Base-by-base conservation (phyloP, 2,329 filamentous ascomycete genomes). In the Cadophora malorum region DNA sequence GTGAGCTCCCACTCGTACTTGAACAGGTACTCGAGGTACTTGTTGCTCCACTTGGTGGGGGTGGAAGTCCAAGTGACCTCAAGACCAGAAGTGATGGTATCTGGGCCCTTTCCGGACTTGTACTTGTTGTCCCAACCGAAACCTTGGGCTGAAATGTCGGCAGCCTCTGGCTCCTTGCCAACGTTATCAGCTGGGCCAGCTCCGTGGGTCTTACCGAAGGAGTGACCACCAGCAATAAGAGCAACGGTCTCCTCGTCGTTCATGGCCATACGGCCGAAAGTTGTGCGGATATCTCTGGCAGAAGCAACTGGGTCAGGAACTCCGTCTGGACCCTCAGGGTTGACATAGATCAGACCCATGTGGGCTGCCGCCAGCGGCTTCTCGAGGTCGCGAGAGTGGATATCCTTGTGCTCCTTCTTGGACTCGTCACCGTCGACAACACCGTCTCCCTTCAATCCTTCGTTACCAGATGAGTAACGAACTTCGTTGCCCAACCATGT, bases 301-400 rank as follows among this genome's bases (percentile, higher is more conserved):
- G 91, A 85, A 16, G 89, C 89, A 50, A 89, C 79, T 23, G 90
- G 89, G 76, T 94, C 90, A 3, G 90, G 89, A 65, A 86, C 85
- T 69, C 88, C 90, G 73, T 93, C 88, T 33, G 91, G 91, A 8
- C 91, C 91, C 79, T 93, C 90, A 2, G 91, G 91, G 81, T 94
- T 93, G 69, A 93, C 91, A 78, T 94, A 94, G 78, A 94, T 94
- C 74, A 94, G 81, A 76, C 91, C 91, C 88, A 92, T 91, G 80
- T 91, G 87, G 35, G 88, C 83, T 53, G 91, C 88, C 8, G 83
- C 90, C 16, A 94, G 79, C 1, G 91, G 91, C 75, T 84, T 79
- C 80, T 93, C 90, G 6, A 92, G 84, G 28, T 92, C 84, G 68
- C 89, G 87, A 25, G 81, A 82, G 79, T 90, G 85, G 70, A 86